These are phyloP conservation scores for Crucihimalaya himalaica DNA, from an alignment of 345 rosid genomes.

Conservation along the genomic window DNA sequence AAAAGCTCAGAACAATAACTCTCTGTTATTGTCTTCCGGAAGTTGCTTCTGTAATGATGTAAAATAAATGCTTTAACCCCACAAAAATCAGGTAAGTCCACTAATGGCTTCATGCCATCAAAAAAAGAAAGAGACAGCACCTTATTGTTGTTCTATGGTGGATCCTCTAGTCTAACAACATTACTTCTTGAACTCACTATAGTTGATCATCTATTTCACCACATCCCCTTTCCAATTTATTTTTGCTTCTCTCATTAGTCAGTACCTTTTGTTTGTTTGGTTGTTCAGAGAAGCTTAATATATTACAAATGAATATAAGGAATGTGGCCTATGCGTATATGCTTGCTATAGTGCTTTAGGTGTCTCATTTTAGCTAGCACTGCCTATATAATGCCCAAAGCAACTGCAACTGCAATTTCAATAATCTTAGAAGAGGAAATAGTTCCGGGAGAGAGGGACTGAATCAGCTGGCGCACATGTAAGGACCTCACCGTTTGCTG, in stretches of 20 bases:
- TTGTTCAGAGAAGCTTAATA: neutral
- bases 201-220: slow-evolving; percentile 4
- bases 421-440: slow-evolving; percentile 67
- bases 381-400: neutral
- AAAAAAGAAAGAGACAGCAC: slow-evolving; percentile 1
- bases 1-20: neutral
- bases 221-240: neutral
- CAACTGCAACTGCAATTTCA: neutral
- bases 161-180: slow-evolving; percentile 8
- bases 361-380: neutral
- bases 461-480: slow-evolving; percentile 68
- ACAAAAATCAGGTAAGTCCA: slow-evolving; percentile 14
- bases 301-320: neutral
- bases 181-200: neutral
- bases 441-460: slow-evolving; percentile 86
- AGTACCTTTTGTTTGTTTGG: neutral
- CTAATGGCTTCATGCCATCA: slow-evolving; percentile 14
- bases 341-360: neutral
- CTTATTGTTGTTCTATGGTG: slow-evolving; percentile 7
- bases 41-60: slow-evolving; percentile 8
- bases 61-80: slow-evolving; percentile 25
- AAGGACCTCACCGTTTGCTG: slow-evolving; percentile 64
- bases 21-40: neutral
- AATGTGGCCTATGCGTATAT: neutral
- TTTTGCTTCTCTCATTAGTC: slow-evolving; percentile 5